Conservation (phyloP, 2,329 filamentous ascomycete species). For the Madurella mycetomatis region DNA sequence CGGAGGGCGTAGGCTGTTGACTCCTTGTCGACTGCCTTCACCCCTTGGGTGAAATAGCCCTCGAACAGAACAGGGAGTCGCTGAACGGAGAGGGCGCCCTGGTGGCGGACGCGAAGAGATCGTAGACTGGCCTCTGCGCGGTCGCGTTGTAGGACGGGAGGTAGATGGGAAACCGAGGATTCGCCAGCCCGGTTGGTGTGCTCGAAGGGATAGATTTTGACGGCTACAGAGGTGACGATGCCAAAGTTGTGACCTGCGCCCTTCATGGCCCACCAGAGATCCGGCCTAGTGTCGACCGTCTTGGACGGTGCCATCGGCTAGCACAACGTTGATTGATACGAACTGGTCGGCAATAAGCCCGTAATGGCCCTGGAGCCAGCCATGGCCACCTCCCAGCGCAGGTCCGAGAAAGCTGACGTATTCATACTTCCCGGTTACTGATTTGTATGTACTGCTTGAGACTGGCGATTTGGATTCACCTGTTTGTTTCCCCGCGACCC, state of each 20-base stretch:
- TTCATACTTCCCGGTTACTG: slow-evolving; percentile 50
- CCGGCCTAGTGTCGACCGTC: slow-evolving; percentile 36
- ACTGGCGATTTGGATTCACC: too few relatives aligned
- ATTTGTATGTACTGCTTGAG: too few relatives aligned
- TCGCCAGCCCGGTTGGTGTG: slow-evolving; percentile 35
- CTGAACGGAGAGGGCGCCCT: slow-evolving; percentile 26
- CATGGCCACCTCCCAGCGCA: slow-evolving; percentile 54
- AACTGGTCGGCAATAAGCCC: slow-evolving; percentile 53
- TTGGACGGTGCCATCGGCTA: slow-evolving; percentile 44
- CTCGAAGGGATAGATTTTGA: slow-evolving; percentile 42
- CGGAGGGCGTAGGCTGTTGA: slow-evolving; percentile 45
- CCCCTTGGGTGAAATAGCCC: slow-evolving; percentile 46
- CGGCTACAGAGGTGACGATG: slow-evolving; percentile 45
- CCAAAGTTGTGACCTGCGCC: slow-evolving; percentile 58
- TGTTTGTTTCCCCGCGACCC: too few relatives aligned
- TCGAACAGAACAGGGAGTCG: slow-evolving; percentile 49
- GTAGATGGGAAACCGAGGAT: slow-evolving; percentile 43
- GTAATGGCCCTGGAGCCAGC: slow-evolving; percentile 49
- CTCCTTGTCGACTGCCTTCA: slow-evolving; percentile 34
- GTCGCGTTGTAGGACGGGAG: slow-evolving; percentile 35
- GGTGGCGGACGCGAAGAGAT: slow-evolving; percentile 32
- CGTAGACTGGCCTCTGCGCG: slow-evolving; percentile 30
- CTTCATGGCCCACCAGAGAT: slow-evolving; percentile 53
- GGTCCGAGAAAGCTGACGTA: slow-evolving; percentile 41
- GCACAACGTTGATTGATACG: slow-evolving; percentile 46